A percentile compares a stretch with the other conserved stretches of the same genome.
Conservation (phyloP, 768 basidiomycete species). For the Lyophyllum shimeji region DNA sequence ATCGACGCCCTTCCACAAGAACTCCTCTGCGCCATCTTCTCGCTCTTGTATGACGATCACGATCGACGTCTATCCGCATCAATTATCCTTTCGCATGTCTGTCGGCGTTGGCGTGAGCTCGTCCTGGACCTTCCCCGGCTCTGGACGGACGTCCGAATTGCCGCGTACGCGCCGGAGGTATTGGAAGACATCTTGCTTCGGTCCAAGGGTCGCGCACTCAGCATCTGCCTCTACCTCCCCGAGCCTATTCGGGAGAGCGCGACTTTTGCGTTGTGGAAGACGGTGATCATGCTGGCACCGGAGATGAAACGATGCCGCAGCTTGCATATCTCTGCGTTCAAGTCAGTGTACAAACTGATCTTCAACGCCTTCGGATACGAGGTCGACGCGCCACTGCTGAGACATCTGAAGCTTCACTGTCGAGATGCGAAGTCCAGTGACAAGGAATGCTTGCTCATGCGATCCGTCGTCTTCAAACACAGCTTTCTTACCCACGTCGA, state of each 20-base stretch:
- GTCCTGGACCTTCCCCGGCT: constrained; percentile 5
- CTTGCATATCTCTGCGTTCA: not conserved
- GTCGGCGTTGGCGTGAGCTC: constrained; percentile 13
- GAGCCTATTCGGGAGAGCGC: not conserved
- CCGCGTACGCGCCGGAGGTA: not conserved
- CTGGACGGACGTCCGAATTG: constrained; percentile 13
- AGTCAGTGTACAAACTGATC: not conserved
- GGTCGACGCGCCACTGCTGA: not conserved
- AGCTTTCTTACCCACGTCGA: not conserved
- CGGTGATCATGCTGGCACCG: not conserved
- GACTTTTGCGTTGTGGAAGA: not conserved
- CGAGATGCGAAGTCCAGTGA: not conserved
- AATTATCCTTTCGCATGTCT: constrained; percentile 16
- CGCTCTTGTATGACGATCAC: not conserved
- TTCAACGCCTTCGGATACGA: not conserved
- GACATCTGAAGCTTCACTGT: not conserved
- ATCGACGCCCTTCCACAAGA: not conserved
- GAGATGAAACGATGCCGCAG: not conserved
- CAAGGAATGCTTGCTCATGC: not conserved
- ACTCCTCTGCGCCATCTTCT: not conserved
- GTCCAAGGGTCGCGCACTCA: not conserved
- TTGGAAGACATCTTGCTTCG: not conserved
- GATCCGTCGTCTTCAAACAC: not conserved
- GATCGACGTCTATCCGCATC: not conserved
- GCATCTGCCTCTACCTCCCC: not conserved